Evolutionary conservation across 176 grass and related monocot genomes (phyloP), one percentile per base, ranked within the genome.

Genomic region (Tuctoria greenei): DNA sequence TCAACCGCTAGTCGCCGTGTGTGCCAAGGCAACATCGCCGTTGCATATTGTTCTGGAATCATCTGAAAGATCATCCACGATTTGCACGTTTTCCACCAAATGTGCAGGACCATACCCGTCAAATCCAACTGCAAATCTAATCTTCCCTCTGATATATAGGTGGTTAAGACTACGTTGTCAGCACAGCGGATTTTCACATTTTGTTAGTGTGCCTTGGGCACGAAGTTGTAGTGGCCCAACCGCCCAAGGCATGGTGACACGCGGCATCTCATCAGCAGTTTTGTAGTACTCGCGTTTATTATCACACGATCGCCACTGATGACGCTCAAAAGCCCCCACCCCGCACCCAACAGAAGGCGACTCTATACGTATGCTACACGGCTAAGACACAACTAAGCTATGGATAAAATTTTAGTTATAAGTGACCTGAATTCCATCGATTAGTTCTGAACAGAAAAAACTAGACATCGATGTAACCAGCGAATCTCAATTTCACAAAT

Each of bases 121-220:
- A 39, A 28, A 67, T 67, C 28, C 31, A 65, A 71, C 37, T 21
- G 56, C 35, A 60, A 41, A 58, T 2, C 25, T 35, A 43, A 49
- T 17, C 46, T 49, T 56, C 65, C 66, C 56, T 17, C 24, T 28
- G 44, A 51, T 64, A 58, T 49, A 73, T 47, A 15, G 20, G 51
- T 20, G 7, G 85, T 82, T 87, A 18, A 62, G 50, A 73, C 79
- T 52, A 44, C 27, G 18, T 52, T 73, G 17, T 87, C 57, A 56
- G 2, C 63, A 61, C 12, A 58, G 35, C 72, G 74, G 44, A 59
- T 4, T n/a, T n/a, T n/a, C n/a, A n/a, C n/a, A n/a, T 0, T 34
- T 21, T 62, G 57, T 4, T 9, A 54, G 2, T 36, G 23, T 31
- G 66, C 5, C 17, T 36, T 47, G 64, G n/a, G 6, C 34, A 27